Base-by-base conservation (phyloP, 257 asterid species). In the Gentiana straminea region DNA sequence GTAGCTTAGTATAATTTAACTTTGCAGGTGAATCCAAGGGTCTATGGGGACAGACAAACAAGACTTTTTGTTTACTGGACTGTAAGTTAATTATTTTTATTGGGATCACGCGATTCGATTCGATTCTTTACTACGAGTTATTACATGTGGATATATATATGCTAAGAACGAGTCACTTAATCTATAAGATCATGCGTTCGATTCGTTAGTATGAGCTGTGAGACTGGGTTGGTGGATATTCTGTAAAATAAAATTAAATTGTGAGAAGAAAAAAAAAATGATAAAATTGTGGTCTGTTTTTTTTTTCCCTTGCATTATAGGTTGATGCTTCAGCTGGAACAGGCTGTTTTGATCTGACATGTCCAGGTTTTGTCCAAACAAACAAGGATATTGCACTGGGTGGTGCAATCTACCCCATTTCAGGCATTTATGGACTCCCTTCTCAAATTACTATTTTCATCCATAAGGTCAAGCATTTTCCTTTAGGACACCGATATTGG, bases 341-440 rank as follows among this genome's bases (percentile, higher is more conserved):
- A 4, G 89, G 94, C 0, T 86, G 96, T 67, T 86, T 84, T 52
- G 92, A 86, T 33, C 57, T 67, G 5, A 77, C 78, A 5, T 86
- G 95, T 39, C 94, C 94, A 13, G 94, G 94, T 6, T 84, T 84
- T 48, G 75, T 86, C 5, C 95, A 86, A 67, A 78, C 78, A 2
- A 81, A 68, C 75, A 62, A 60, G 35, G 77, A 79, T 54, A 73
- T 81, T 11, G 95, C 92, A 0, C 83, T 84, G 8, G 95, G 94
- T 47, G 86, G 78, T 47, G 84, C 84, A 8, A 74, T 84, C 62
- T 68, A 79, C 61, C 95, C 91, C 3, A 74, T 81, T 35, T 79
- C 94, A 47, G 58, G 64, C 4, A 80, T 77, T 36, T 57, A 38
- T 5, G 81, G 76, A 2, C 84, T 79, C 36, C 84, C 89, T n/a